These are phyloP conservation scores for Geosmithia morbida DNA, from an alignment of 2,329 filamentous ascomycete species.

Conservation along the genomic window DNA sequence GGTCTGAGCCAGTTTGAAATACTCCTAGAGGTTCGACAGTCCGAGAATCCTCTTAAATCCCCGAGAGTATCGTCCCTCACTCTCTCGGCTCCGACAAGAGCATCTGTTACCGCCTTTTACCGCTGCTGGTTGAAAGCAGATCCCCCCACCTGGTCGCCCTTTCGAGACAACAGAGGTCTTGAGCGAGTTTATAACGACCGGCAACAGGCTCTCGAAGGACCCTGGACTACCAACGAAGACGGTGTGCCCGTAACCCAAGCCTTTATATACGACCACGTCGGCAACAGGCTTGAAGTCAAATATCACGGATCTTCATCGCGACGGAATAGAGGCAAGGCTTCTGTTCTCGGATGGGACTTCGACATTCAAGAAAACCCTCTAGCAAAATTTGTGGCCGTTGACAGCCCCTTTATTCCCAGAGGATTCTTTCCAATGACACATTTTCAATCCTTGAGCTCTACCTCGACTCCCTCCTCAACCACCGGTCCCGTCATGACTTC, in stretches of 20 bases:
- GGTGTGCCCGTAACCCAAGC: slow-evolving; percentile 13
- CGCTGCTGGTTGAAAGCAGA: slow-evolving; percentile 50
- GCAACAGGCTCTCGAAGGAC: slow-evolving; percentile 5
- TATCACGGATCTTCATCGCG: slow-evolving; percentile 22
- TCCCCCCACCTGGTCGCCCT: slow-evolving; percentile 25
- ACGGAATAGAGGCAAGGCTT: slow-evolving; percentile 6
- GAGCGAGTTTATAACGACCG: slow-evolving; percentile 1
- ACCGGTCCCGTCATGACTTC: background rate
- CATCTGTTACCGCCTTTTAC: slow-evolving; percentile 59
- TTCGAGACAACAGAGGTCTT: slow-evolving; percentile 1
- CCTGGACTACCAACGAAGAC: slow-evolving; percentile 17
- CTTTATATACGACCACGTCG: slow-evolving; percentile 65
- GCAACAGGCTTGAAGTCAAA: slow-evolving; percentile 71
- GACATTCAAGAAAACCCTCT: slow-evolving; percentile 8
- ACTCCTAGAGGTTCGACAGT: slow-evolving; percentile 30
- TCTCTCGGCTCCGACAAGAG: slow-evolving; percentile 52
- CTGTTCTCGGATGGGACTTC: slow-evolving; percentile 34
- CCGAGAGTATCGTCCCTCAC: slow-evolving; percentile 37
- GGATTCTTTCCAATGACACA: background rate
- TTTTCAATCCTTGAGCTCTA: background rate
- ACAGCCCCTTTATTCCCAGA: background rate
- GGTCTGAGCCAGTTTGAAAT: slow-evolving; percentile 13
- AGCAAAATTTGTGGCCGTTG: background rate
- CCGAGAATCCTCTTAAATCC: slow-evolving; percentile 20
- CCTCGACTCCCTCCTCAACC: background rate